A percentile compares a stretch with the other conserved stretches of the same genome.
Evolutionary conservation across 306 rosid genomes (phyloP).

Genomic region (Prunus kanzakura): DNA sequence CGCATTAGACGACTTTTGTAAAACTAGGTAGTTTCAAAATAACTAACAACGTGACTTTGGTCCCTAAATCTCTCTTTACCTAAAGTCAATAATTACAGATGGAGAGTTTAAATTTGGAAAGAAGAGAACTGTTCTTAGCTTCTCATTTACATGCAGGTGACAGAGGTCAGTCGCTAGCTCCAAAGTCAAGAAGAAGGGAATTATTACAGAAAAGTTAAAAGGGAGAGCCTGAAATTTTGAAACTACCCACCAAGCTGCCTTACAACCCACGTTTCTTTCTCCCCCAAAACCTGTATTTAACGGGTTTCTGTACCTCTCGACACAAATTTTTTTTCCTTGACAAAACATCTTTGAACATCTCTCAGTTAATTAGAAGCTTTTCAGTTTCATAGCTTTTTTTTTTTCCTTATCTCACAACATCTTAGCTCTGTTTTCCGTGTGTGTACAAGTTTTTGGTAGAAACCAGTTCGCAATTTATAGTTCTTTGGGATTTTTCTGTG

Average conservation of each 20-base stretch:
- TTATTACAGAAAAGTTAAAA: slow-evolving; percentile 27
- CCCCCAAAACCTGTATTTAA: slow-evolving; percentile 42
- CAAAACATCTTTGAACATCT: slow-evolving; percentile 21
- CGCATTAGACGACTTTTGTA: slow-evolving; percentile 14
- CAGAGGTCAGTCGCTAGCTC: slow-evolving; percentile 46
- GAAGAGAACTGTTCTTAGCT: slow-evolving; percentile 12
- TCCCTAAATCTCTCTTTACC: slow-evolving; percentile 3
- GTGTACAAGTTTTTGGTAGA: not conserved
- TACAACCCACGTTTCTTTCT: slow-evolving; percentile 55
- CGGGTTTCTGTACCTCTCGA: slow-evolving; percentile 20
- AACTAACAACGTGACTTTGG: slow-evolving; percentile 21
- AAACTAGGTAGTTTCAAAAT: slow-evolving; percentile 1
- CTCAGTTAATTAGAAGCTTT: slow-evolving; percentile 1
- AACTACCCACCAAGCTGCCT: slow-evolving; percentile 39
- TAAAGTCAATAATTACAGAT: slow-evolving; percentile 7
- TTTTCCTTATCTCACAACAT: not conserved
- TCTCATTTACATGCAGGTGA: slow-evolving; percentile 39
- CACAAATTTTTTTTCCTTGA: slow-evolving; percentile 30
- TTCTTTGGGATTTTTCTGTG: not conserved
- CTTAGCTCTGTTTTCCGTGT: not conserved
- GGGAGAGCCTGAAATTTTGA: slow-evolving; percentile 33
- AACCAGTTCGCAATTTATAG: not conserved
- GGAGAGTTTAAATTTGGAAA: not conserved
- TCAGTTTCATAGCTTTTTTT: slow-evolving; percentile 6
- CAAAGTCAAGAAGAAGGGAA: slow-evolving; percentile 24